Percentiles rank a stretch among this genome's conserved stretches.
These are phyloP conservation scores for Penstemon barbatus DNA, from an alignment of 257 asterid genomes.

Conservation along the genomic window DNA sequence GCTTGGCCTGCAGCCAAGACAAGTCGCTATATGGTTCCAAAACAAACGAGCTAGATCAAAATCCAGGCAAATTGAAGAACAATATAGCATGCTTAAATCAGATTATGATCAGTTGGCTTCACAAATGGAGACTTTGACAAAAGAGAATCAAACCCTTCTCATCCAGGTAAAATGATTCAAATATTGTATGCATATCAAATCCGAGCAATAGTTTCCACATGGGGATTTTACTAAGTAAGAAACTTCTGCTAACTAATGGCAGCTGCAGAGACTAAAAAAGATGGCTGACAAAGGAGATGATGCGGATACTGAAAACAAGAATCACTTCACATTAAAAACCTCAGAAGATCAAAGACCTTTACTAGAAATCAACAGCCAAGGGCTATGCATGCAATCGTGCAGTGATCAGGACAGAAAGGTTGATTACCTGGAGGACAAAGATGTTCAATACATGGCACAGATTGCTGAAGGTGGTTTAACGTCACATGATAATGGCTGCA, in stretches of 20 bases:
- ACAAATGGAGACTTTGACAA: constrained; percentile 49
- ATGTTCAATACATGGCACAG: constrained; percentile 35
- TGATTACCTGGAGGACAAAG: constrained; percentile 45
- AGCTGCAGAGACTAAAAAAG: constrained; percentile 58
- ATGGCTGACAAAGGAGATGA: constrained; percentile 28
- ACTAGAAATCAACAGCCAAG: constrained; percentile 30
- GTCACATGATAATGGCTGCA: constrained; percentile 43
- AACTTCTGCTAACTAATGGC: constrained; percentile 29
- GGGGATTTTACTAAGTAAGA: background rate
- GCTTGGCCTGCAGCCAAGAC: constrained; percentile 81
- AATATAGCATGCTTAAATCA: constrained; percentile 52
- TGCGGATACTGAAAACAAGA: constrained; percentile 34
- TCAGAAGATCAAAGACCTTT: constrained; percentile 33
- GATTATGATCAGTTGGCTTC: constrained; percentile 53
- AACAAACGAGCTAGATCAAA: constrained; percentile 69
- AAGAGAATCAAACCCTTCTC: constrained; percentile 61
- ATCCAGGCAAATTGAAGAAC: constrained; percentile 63
- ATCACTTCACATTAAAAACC: constrained; percentile 20
- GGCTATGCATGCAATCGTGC: constrained; percentile 31
- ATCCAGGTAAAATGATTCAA: constrained; percentile 48
- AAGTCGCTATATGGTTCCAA: constrained; percentile 93
- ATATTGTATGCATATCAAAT: background rate
- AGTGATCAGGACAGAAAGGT: constrained; percentile 24
- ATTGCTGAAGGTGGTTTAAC: constrained; percentile 40
- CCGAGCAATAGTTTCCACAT: background rate